Evolutionary conservation across 129 eudicot genomes (phyloP), one percentile per base, ranked within the genome.

Genomic region (Oenanthe sinensis): DNA sequence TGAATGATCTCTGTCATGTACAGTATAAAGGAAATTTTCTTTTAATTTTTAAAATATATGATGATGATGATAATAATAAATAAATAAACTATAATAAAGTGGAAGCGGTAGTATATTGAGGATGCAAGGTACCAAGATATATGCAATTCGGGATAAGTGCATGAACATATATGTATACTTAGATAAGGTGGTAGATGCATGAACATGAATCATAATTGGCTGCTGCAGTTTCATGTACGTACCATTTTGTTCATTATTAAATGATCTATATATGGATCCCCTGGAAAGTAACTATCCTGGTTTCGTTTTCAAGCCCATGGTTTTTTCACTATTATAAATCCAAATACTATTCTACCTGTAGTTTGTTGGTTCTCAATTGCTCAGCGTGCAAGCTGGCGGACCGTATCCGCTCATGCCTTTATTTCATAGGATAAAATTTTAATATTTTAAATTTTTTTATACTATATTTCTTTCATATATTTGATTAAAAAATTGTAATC

Each of bases 171-270:
- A 39, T 33, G 36, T n/a, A 58, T 8, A 30, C 9, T 9, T 0
- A 60, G 68, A 60, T 60, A 60, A 60, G 68, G 68, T 60, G 68
- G 68, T 60, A 60, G 68, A 9, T 60, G 68, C 68, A 60, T 60
- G 68, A 60, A 60, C 33, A 60, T 60, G 68, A 60, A 60, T 60
- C 68, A n/a, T 33, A 60, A 44, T 5, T 8, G 4, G 30, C 13
- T n/a, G 68, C 33, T n/a, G 24, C 68, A 60, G 6, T n/a, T 60
- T 60, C 16, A 58, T 60, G 33, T 20, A 22, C 26, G 4, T 14
- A 49, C 22, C 22, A 22, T n/a, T 9, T 9, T 0, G 2, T 58
- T 58, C 33, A 58, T 58, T 58, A 58, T 8, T 6, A 58, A 58
- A n/a, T n/a, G 67, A 58, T 58, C 30, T 13, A n/a, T n/a, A 58